These are phyloP conservation scores for Bruguiera gymnorhiza DNA, from an alignment of 345 rosid species.

Conservation along the genomic window DNA sequence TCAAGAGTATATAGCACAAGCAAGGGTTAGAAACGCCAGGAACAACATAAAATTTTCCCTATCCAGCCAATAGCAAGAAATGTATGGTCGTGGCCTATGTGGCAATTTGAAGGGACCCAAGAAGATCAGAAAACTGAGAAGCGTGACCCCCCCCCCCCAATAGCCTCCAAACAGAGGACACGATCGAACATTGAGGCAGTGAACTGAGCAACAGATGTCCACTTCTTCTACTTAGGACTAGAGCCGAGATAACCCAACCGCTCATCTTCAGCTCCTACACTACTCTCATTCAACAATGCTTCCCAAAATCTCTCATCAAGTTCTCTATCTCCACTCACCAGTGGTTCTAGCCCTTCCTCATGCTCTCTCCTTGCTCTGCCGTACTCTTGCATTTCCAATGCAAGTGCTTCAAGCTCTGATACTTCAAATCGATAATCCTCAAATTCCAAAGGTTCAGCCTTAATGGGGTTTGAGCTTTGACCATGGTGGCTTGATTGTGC, in stretches of 20 bases:
- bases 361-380: slow-evolving; percentile 35
- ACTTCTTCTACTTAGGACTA: slow-evolving; percentile 20
- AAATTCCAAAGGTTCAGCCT: slow-evolving; percentile 46
- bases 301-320: slow-evolving; percentile 53
- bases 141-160: no score
- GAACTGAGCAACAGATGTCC: background rate
- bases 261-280: slow-evolving; percentile 38
- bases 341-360: slow-evolving; percentile 23
- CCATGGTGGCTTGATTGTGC: slow-evolving; percentile 21
- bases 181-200: no score
- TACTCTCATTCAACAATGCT: slow-evolving; percentile 32
- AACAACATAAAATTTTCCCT: slow-evolving; percentile 22
- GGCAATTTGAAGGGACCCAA: slow-evolving; percentile 11
- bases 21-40: slow-evolving; percentile 33
- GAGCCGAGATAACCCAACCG: slow-evolving; percentile 52
- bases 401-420: slow-evolving; percentile 80
- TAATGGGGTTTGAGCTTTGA: slow-evolving; percentile 23
- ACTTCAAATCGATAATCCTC: slow-evolving; percentile 34
- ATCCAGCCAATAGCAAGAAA: slow-evolving; percentile 38
- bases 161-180: no score
- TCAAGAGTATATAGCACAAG: background rate
- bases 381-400: slow-evolving; percentile 79
- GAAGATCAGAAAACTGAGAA: background rate
- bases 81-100: slow-evolving; percentile 15
- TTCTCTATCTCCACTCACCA: slow-evolving; percentile 29